Conservation (phyloP, 73 alveolate genomes). For the Paramecium octaurelia region DNA sequence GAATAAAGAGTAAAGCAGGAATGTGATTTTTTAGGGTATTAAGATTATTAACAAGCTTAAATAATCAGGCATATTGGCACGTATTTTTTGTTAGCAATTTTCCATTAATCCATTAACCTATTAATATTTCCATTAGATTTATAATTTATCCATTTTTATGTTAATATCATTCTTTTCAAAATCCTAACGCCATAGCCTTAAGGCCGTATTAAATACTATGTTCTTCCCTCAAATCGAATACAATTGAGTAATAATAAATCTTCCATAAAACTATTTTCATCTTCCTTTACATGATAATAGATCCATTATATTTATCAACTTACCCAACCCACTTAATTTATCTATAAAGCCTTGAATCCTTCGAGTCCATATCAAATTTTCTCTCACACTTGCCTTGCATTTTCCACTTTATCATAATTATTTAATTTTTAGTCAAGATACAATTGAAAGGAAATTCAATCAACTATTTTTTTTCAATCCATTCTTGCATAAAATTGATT, state of each 20-base stretch:
- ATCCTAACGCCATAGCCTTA: background rate
- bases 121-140: background rate
- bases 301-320: too few species aligned
- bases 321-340: too few species aligned
- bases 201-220: background rate
- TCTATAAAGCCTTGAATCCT: too few species aligned
- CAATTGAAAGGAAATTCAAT: too few species aligned
- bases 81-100: background rate
- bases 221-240: background rate
- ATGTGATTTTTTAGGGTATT: background rate
- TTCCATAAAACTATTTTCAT: conserved; percentile 46
- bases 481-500: too few species aligned
- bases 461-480: too few species aligned
- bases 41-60: background rate
- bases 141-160: background rate
- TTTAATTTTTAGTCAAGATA: too few species aligned
- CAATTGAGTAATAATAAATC: background rate
- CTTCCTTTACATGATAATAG: background rate
- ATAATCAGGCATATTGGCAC: too few species aligned
- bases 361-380: too few species aligned
- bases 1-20: background rate
- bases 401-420: too few species aligned
- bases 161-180: background rate
- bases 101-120: background rate
- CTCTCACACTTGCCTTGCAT: too few species aligned